These are phyloP conservation scores for Microdochium trichocladiopsis DNA, from an alignment of 2,329 filamentous ascomycete genomes.

Conservation along the genomic window DNA sequence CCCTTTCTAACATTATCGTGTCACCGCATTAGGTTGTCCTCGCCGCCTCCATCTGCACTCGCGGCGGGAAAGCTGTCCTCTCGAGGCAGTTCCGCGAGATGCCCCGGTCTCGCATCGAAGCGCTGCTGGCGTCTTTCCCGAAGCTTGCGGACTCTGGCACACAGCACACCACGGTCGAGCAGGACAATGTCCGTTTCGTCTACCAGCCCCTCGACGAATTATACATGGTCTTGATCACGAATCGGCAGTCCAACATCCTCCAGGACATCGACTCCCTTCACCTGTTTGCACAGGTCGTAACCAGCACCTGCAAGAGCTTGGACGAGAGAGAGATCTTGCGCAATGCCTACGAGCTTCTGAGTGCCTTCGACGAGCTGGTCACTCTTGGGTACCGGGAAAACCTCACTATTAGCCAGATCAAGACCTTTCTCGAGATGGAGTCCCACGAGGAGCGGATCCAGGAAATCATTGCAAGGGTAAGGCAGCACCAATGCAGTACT, in stretches of 20 bases:
- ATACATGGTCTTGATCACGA: constrained; percentile 99
- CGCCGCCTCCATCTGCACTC: constrained; percentile 96
- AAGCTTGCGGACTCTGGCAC: constrained; percentile 95
- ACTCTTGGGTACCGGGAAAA: constrained; percentile 96
- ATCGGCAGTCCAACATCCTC: constrained; percentile 97
- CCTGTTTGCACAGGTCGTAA: constrained; percentile 94
- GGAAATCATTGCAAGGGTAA: constrained; percentile 88
- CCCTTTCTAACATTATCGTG: not conserved
- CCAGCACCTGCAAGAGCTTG: constrained; percentile 89
- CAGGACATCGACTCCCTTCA: constrained; percentile 99
- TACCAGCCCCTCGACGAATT: constrained; percentile 98
- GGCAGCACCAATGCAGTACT: constrained; percentile 11
- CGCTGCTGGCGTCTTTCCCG: constrained; percentile 90
- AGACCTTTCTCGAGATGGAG: constrained; percentile 99
- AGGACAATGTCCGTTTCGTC: constrained; percentile 98
- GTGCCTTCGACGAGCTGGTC: constrained; percentile 94
- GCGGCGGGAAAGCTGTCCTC: constrained; percentile 95
- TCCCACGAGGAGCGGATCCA: constrained; percentile 98
- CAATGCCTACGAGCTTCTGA: constrained; percentile 93
- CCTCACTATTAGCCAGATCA: constrained; percentile 92
- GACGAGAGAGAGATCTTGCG: constrained; percentile 93
- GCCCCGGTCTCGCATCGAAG: constrained; percentile 93
- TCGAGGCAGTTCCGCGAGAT: constrained; percentile 98
- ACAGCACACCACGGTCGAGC: constrained; percentile 96
- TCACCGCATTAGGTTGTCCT: constrained; percentile 72